Evolutionary conservation across 768 basidiomycete species (phyloP), one percentile per base, ranked within the genome.

Genomic region (Pulveroboletus sp.): DNA sequence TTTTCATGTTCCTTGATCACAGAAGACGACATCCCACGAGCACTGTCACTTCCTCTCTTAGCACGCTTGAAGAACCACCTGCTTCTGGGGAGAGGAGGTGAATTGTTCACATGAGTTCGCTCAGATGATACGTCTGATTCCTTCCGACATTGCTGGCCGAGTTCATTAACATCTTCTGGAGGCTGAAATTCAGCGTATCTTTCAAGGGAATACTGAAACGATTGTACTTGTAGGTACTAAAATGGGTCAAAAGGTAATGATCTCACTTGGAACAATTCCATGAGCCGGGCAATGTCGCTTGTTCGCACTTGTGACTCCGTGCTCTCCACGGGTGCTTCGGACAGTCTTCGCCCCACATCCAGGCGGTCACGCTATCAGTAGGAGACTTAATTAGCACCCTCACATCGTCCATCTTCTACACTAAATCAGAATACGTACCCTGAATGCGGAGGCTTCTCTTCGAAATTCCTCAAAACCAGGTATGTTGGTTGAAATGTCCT

Each of bases 231-330:
- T 57, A 9, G 46, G 33, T 33, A 24, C 8, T 21, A 15, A 8
- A 27, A 43, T 10, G 18, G 4, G 31, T n/a, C 31, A 41, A 33
- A 40, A n/a, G 15, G 31, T 18, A 28, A 47, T 9, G 6, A 12
- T 45, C 66, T 49, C 52, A 79, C 86, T 70, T 90, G 89, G 60
- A 91, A 89, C 3, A 91, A 68, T 57, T 91, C 90, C 86, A 93
- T 89, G 14, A 92, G 71, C 17, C 88, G 76, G 7, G 89, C 86
- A 36, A 92, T 72, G 57, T 93, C 90, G 57, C 86, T 85, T 3
- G 89, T 87, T 65, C 78, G 81, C 49, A 92, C 76, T 47, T 70
- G 72, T 38, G 74, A 72, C 43, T 75, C 76, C 0, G 73, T 67
- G 26, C 72, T 73, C 8, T 65, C 72, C 15, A 61, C 61, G 1